Evolutionary conservation across 78 protist species (phyloP).

Genomic region (Dictyostelium purpureum): DNA sequence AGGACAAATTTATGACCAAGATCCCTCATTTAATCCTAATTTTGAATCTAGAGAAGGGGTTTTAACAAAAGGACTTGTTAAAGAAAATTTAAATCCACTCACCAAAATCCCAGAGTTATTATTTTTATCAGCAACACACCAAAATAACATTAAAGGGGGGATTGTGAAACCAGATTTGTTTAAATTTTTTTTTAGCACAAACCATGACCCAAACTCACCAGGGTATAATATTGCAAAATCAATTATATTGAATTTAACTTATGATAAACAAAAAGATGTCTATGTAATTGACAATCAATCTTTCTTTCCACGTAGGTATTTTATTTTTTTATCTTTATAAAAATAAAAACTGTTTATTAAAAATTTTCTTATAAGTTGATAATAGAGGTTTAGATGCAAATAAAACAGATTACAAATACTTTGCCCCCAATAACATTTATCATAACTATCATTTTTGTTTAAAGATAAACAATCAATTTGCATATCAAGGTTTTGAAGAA

Average conservation of each 20-base stretch:
- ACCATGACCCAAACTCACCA: background rate
- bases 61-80: conserved; percentile 26
- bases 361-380: conserved; percentile 21
- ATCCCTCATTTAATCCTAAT: conserved; percentile 5
- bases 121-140: background rate
- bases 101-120: background rate
- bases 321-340: background rate
- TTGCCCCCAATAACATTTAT: background rate
- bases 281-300: background rate
- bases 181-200: background rate
- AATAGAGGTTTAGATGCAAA: background rate
- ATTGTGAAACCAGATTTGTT: background rate
- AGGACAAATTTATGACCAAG: conserved; percentile 15
- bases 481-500: background rate
- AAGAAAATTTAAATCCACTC: background rate
- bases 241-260: too few relatives aligned
- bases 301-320: background rate
- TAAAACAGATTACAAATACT: background rate
- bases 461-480: background rate
- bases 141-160: background rate
- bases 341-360: background rate
- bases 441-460: conserved; percentile 36
- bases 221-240: too few relatives aligned
- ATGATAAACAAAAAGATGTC: too few relatives aligned
- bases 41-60: conserved; percentile 28